Evolutionary conservation across 1,284 basidiomycete species (phyloP).

Genomic region (Papiliotrema fonsecae): DNA sequence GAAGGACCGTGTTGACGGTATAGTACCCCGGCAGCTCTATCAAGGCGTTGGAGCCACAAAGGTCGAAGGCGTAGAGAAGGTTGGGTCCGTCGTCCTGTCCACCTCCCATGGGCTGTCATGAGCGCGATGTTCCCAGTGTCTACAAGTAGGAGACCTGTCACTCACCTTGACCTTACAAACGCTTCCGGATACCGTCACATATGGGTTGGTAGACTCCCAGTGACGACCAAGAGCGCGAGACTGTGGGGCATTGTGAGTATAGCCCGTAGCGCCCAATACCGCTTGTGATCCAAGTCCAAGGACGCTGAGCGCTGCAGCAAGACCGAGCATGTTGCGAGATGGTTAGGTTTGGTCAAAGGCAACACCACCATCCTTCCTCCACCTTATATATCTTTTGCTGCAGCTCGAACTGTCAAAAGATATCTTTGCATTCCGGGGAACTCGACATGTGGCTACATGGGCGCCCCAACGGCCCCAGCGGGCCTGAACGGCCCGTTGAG

Average conservation of each 20-base stretch:
- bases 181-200: conserved; percentile 17
- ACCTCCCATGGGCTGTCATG: conserved; percentile 20
- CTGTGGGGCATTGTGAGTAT: conserved; percentile 8
- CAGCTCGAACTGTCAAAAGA: no score
- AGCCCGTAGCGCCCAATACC: conserved; percentile 11
- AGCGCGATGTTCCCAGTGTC: neutral
- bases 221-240: neutral
- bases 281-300: no score
- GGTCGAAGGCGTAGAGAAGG: conserved; percentile 24
- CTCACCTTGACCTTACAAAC: conserved; percentile 25
- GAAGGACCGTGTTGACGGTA: conserved; percentile 49
- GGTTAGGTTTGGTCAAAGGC: no score
- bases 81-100: conserved; percentile 27
- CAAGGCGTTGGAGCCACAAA: conserved; percentile 20
- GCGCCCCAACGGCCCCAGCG: no score
- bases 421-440: no score
- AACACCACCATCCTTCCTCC: no score
- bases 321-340: no score
- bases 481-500: no score
- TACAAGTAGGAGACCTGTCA: neutral
- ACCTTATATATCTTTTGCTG: no score
- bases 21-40: conserved; percentile 31
- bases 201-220: conserved; percentile 13
- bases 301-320: no score
- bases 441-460: no score